Percentiles rank a stretch among this genome's conserved stretches.
Conservation (phyloP, 2,329 filamentous ascomycete genomes). For the Cercospora sp. region DNA sequence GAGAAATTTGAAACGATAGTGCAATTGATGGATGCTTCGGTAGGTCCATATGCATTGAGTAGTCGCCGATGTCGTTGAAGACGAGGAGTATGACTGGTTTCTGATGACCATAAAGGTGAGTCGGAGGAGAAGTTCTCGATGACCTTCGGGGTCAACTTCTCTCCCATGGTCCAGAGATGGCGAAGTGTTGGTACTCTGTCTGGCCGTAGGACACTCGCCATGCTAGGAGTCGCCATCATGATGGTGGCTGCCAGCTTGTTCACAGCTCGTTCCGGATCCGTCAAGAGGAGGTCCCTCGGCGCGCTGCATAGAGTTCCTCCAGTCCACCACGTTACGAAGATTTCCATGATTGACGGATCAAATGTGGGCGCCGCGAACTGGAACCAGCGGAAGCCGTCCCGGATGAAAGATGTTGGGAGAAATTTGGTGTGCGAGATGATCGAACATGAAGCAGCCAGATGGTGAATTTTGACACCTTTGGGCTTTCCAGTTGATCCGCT, state of each 20-base stretch:
- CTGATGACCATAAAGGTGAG: slow-evolving; percentile 7
- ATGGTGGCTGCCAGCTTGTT: slow-evolving; percentile 18
- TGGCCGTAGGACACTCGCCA: slow-evolving; percentile 24
- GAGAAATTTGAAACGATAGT: slow-evolving; percentile 2
- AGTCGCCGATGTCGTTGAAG: slow-evolving; percentile 16
- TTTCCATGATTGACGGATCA: slow-evolving; percentile 26
- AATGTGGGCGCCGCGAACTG: slow-evolving; percentile 23
- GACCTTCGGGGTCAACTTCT: slow-evolving; percentile 22
- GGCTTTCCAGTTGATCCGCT: slow-evolving; percentile 32
- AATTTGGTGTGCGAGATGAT: slow-evolving; percentile 21
- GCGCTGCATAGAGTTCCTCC: slow-evolving; percentile 27
- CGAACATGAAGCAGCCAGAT: slow-evolving; percentile 21
- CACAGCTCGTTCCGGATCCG: slow-evolving; percentile 19
- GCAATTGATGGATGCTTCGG: slow-evolving; percentile 25
- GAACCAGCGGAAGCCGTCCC: slow-evolving; percentile 26
- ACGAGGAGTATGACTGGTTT: slow-evolving; percentile 12
- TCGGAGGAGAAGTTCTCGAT: slow-evolving; percentile 23
- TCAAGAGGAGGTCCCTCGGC: slow-evolving; percentile 20
- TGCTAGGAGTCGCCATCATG: slow-evolving; percentile 24
- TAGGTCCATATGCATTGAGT: slow-evolving; percentile 27
- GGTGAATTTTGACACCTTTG: slow-evolving; percentile 26
- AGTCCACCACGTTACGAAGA: slow-evolving; percentile 26
- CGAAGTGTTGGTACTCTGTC: slow-evolving; percentile 18
- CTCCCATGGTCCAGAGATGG: slow-evolving; percentile 26
- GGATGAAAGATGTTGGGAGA: slow-evolving; percentile 13